A percentile compares a stretch with the other conserved stretches of the same genome.
Evolutionary conservation across 768 basidiomycete genomes (phyloP).

Genomic region (Pleurotus djamor): DNA sequence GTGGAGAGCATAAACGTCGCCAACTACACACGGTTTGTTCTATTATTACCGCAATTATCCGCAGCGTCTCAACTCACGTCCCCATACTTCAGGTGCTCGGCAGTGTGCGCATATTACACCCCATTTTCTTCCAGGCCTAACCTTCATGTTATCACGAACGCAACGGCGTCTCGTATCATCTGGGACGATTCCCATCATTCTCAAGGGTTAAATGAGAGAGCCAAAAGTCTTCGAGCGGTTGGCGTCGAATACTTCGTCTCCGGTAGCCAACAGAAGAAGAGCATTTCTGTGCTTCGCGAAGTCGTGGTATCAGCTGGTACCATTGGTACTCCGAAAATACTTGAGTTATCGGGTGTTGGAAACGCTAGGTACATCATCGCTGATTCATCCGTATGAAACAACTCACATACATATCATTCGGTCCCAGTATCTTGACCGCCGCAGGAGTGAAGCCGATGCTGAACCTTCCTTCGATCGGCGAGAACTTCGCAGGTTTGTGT

Average conservation of each 20-base stretch:
- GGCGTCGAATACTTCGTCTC: constrained; percentile 41
- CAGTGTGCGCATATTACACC: constrained; percentile 25
- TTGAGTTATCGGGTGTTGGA: constrained; percentile 18
- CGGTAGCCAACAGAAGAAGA: constrained; percentile 20
- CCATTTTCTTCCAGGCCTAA: constrained; percentile 33
- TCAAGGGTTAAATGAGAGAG: neutral
- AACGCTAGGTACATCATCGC: constrained; percentile 21
- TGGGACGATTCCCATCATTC: constrained; percentile 29
- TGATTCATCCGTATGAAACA: neutral
- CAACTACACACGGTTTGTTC: constrained; percentile 25
- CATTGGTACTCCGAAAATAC: constrained; percentile 31
- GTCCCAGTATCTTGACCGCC: constrained; percentile 31
- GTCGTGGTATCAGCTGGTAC: constrained; percentile 51
- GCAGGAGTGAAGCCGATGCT: constrained; percentile 40
- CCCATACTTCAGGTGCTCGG: neutral
- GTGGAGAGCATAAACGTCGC: constrained; percentile 24
- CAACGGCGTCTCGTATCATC: constrained; percentile 51
- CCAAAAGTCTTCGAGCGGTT: constrained; percentile 32
- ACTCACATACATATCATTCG: neutral
- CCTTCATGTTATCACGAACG: constrained; percentile 52
- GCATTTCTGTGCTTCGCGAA: constrained; percentile 47
- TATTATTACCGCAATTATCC: too few relatives aligned
- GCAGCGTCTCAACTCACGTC: neutral
- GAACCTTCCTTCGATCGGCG: constrained; percentile 49
- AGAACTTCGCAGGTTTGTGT: constrained; percentile 26